Conservation (phyloP, 805 yeast species). For the Candida krabiensis region DNA sequence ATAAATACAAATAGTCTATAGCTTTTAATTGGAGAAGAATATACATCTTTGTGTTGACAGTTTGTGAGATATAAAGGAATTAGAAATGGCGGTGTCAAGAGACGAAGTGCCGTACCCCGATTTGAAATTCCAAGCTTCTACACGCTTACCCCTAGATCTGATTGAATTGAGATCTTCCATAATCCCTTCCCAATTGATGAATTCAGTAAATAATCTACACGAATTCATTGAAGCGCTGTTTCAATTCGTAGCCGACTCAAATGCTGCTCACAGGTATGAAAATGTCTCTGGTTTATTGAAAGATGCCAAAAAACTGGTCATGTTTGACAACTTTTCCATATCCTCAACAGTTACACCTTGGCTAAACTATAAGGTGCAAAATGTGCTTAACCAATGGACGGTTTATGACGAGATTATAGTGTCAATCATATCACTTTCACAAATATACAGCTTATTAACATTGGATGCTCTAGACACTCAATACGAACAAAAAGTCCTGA, state of each 20-base stretch:
- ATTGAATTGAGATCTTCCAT: slow-evolving; percentile 19
- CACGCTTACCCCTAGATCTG: slow-evolving; percentile 12
- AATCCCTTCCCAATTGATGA: slow-evolving; percentile 18
- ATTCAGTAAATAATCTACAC: slow-evolving; percentile 24
- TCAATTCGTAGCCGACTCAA: slow-evolving; percentile 1
- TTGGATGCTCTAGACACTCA: slow-evolving; percentile 13
- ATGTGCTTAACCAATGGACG: slow-evolving; percentile 15
- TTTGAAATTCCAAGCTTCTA: background rate
- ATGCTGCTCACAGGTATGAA: background rate
- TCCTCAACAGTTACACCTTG: slow-evolving; percentile 17
- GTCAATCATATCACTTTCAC: slow-evolving; percentile 17
- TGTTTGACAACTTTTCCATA: slow-evolving; percentile 5
- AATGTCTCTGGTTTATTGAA: slow-evolving; percentile 12
- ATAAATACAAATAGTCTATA: no score
- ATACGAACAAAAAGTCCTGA: slow-evolving; percentile 5
- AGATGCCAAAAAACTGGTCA: slow-evolving; percentile 6
- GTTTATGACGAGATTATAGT: slow-evolving; percentile 27
- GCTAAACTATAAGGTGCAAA: slow-evolving; percentile 11
- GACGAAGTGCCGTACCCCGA: slow-evolving; percentile 19
- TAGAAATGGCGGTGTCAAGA: slow-evolving; percentile 2
- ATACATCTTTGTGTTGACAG: no score
- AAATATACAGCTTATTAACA: slow-evolving; percentile 19
- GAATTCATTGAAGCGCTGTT: slow-evolving; percentile 26
- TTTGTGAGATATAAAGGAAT: no score
- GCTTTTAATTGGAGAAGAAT: no score